A percentile compares a stretch with the other conserved stretches of the same genome.
Evolutionary conservation across 2,329 filamentous ascomycete genomes (phyloP).

Genomic region (Talaromyces sp.): DNA sequence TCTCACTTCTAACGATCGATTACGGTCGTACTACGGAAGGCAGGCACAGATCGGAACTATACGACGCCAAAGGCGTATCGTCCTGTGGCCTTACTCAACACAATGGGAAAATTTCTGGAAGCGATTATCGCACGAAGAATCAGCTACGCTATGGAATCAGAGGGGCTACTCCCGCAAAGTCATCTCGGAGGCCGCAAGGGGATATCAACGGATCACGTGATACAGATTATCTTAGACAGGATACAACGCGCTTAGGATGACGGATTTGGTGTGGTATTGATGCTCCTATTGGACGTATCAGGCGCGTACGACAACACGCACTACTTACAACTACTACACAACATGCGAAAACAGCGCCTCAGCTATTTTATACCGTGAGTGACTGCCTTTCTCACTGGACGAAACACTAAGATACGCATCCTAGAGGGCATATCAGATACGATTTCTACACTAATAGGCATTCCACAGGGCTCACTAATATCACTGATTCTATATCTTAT

Average conservation of each 20-base stretch:
- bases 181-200: neutral
- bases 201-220: neutral
- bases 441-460: neutral
- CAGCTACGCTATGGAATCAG: neutral
- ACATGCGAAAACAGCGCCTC: neutral
- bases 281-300: neutral
- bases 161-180: neutral
- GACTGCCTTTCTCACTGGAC: neutral
- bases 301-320: conserved; percentile 6
- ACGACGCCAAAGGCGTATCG: neutral
- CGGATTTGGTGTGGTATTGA: neutral
- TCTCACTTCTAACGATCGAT: neutral
- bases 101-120: neutral
- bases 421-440: neutral
- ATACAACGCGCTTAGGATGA: neutral
- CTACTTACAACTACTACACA: neutral
- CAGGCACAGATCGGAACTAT: neutral
- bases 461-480: neutral
- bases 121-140: neutral
- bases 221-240: neutral
- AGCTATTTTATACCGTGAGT: neutral
- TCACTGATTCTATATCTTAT: neutral
- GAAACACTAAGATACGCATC: neutral
- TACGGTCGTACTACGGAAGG: neutral
- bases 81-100: neutral